Evolutionary conservation across 2,329 filamentous ascomycete species (phyloP), one percentile per base, ranked within the genome.

Genomic region (Arthrinium phaeospermum): DNA sequence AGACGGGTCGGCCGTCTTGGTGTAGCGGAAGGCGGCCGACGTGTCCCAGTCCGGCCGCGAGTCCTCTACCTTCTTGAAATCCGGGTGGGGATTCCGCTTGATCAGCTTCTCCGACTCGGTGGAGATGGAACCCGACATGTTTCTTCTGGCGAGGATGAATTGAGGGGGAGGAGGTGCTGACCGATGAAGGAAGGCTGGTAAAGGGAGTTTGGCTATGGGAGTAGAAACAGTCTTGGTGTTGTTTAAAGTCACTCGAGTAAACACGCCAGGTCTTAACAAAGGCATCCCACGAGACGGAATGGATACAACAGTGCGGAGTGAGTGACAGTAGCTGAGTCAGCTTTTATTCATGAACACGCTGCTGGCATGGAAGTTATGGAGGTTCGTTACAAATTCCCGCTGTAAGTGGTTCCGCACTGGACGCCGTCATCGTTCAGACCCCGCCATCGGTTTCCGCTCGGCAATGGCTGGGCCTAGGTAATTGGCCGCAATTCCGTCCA

Each of bases 31-130:
- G 69, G 79, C 75, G 22, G 83, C 78, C 7, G 79, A 72, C 22
- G 80, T 75, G 77, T 91, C 85, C 83, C 89, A 95, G 72, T 87
- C 84, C 0, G 91, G 89, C 5, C 93, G 90, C 13, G 88, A 87
- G 53, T 86, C 86, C 83, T 96, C 91, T 71, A 94, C 90, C 27
- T 84, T 82, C 79, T 94, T 93, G 86, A 96, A 96, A 84, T 96
- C 91, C 2, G 89, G 89, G 82, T 94, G 92, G 1, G 90, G 68
- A 27, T 71, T 71, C 37, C 71, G 71, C 71, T 71, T 24, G 67
- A 69, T 69, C 37, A 69, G 67, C 67, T 69, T 69, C 67, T 71
- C 71, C 19, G 64, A 45, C 37, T 71, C 67, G 24, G 71, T 71
- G 24, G 71, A 71, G 46, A 71, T 53, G 41, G 71, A 71, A 47